Percentiles rank a stretch among this genome's conserved stretches.
Evolutionary conservation across 148 eudicot genomes (phyloP).

Genomic region (Rhododendron williamsianum): DNA sequence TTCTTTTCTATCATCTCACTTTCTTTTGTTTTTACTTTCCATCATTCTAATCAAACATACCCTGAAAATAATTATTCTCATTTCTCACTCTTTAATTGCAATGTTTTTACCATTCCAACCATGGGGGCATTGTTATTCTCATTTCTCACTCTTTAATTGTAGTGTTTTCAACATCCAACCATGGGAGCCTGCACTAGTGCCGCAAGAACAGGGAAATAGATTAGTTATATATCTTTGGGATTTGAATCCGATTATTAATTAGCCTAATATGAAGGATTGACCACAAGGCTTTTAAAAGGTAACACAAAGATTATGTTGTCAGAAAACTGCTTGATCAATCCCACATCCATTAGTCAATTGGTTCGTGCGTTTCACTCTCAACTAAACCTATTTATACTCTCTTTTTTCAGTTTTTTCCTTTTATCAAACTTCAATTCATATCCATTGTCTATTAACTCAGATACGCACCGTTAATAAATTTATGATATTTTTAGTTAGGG

Average conservation of each 20-base stretch:
- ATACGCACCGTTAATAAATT: background rate
- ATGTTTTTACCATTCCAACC: background rate
- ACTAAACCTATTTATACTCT: background rate
- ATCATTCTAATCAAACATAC: too few relatives aligned
- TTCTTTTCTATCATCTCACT: too few relatives aligned
- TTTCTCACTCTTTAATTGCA: background rate
- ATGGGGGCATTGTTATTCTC: too few relatives aligned
- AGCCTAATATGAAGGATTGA: constrained; percentile 7
- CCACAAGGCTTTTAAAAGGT: background rate
- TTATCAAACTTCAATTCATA: background rate
- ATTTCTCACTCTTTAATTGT: background rate
- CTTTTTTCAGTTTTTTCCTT: background rate
- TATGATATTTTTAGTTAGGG: background rate
- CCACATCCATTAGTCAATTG: background rate
- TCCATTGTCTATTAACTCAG: background rate
- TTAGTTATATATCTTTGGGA: constrained; percentile 25
- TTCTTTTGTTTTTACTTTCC: too few relatives aligned
- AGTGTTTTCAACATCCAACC: background rate
- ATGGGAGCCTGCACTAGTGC: constrained; percentile 22
- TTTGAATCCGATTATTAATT: constrained; percentile 26
- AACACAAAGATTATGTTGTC: background rate
- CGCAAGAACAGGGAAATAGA: constrained; percentile 34
- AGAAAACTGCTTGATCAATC: background rate
- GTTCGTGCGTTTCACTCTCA: background rate
- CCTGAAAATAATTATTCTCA: too few relatives aligned